These are phyloP conservation scores for Phaeosphaeriaceae sp. DNA, from an alignment of 2,329 filamentous ascomycete genomes.

Conservation along the genomic window DNA sequence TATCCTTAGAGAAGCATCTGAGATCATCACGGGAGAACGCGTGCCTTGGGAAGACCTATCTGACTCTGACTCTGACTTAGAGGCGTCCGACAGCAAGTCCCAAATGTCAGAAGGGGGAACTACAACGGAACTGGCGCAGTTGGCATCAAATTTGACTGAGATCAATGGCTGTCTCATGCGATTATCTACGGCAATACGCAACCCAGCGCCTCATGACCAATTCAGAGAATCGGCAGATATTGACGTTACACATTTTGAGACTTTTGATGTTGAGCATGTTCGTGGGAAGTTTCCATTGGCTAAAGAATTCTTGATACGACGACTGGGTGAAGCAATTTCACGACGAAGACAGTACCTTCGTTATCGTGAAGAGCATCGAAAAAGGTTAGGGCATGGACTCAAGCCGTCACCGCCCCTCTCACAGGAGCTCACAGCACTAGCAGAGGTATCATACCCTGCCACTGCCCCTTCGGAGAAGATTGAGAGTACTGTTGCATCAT, in stretches of 20 bases:
- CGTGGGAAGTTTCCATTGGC: slow-evolving; percentile 31
- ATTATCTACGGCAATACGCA: slow-evolving; percentile 38
- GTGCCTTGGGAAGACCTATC: slow-evolving; percentile 27
- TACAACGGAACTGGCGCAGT: slow-evolving; percentile 27
- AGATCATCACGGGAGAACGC: slow-evolving; percentile 15
- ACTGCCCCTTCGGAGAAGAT: slow-evolving; percentile 8
- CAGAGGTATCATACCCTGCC: background rate
- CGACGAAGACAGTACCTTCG: slow-evolving; percentile 37
- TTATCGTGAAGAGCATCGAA: slow-evolving; percentile 37
- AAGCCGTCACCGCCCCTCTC: background rate
- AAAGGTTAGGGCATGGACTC: slow-evolving; percentile 25
- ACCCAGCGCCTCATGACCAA: slow-evolving; percentile 39
- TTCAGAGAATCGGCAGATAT: slow-evolving; percentile 27
- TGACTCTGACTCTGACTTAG: slow-evolving; percentile 15
- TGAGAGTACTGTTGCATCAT: slow-evolving; percentile 22
- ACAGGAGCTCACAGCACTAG: background rate
- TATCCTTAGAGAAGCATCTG: slow-evolving; percentile 16
- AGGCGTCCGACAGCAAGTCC: slow-evolving; percentile 5
- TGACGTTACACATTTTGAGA: slow-evolving; percentile 25
- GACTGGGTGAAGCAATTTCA: slow-evolving; percentile 40
- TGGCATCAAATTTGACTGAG: slow-evolving; percentile 25
- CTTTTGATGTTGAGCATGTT: slow-evolving; percentile 36
- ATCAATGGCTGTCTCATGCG: slow-evolving; percentile 40
- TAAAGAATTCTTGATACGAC: slow-evolving; percentile 19
- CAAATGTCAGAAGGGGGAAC: background rate